Evolutionary conservation across 2,329 filamentous ascomycete species (phyloP), one percentile per base, ranked within the genome.

Genomic region (Ophiostoma himal-ulmi): DNA sequence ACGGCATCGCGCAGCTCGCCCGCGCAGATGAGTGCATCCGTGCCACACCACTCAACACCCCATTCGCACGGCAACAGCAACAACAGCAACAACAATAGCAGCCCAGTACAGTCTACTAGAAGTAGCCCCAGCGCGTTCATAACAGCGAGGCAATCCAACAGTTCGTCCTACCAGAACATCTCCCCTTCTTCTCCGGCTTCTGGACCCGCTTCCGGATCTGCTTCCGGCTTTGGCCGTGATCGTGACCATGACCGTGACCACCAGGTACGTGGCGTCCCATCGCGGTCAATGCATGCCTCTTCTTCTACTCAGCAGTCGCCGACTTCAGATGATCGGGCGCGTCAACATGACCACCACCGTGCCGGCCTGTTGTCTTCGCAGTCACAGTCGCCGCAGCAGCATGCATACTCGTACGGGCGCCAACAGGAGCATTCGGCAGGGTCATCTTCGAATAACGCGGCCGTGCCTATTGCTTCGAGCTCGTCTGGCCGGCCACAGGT

Each of bases 121-220:
- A 65, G 62, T 36, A 65, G 36, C 17, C 36, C 62, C 36, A 39
- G 62, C 62, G 22, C 36, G 17, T 65, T 65, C 36, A 39, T 65
- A 36, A 65, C 62, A 11, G 62, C 62, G 4, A 36, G 11, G 36
- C 62, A 36, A 8, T 13, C 2, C 30, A 65, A 7, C 13, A 10
- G 34, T 5, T 2, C 26, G n/a, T 17, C 26, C 1, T 62, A 62
- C 26, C 26, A 17, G 26, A 26, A 7, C 8, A 17, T 20, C 41
- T n/a, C 44, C 5, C 17, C 57, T 26, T 36, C 57, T 7, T 62
- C 57, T 34, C 22, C 57, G 14, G 26, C 57, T 34, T 62, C 57
- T 3, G 22, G 26, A 6, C n/a, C 44, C n/a, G 17, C 44, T 20
- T 48, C 44, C 17, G 44, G 44, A 1, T 30, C 30, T 30, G 30